A percentile compares a stretch with the other conserved stretches of the same genome.
Evolutionary conservation across 164 flowering plant genomes (phyloP).

Genomic region (Cinnamomum chago): DNA sequence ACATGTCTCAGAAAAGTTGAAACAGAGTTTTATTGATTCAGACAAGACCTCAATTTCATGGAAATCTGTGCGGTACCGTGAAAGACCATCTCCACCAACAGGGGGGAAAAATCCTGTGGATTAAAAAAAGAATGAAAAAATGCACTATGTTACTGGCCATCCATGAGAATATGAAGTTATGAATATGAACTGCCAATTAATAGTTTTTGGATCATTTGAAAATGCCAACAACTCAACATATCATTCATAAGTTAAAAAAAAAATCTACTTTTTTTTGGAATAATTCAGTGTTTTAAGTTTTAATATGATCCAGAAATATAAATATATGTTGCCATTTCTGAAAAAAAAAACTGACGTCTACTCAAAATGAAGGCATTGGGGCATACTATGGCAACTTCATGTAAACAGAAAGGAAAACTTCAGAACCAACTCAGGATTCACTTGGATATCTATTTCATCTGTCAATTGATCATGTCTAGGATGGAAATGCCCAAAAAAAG

Average conservation of each 20-base stretch:
- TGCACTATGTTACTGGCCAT: conserved; percentile 7
- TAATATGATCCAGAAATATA: no score
- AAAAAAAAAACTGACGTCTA: no score
- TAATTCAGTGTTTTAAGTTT: no score
- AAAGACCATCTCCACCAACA: conserved; percentile 69
- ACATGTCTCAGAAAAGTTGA: neutral
- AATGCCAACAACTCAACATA: no score
- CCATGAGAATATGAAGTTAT: neutral
- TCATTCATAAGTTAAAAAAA: no score
- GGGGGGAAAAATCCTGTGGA: conserved; percentile 49
- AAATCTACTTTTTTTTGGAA: no score
- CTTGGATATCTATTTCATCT: neutral
- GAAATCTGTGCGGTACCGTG: conserved; percentile 84
- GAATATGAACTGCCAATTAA: no score
- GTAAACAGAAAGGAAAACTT: neutral
- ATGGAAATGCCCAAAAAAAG: no score
- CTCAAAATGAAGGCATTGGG: no score
- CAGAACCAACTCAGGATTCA: neutral
- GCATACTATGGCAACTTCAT: neutral
- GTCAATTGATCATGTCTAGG: no score
- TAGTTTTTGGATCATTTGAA: no score
- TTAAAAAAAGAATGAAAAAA: neutral
- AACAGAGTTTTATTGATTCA: neutral
- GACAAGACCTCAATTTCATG: conserved; percentile 78
- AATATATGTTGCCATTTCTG: no score